These are phyloP conservation scores for Penicillium dipodomyicola DNA, from an alignment of 495 filamentous ascomycete genomes.

Conservation along the genomic window DNA sequence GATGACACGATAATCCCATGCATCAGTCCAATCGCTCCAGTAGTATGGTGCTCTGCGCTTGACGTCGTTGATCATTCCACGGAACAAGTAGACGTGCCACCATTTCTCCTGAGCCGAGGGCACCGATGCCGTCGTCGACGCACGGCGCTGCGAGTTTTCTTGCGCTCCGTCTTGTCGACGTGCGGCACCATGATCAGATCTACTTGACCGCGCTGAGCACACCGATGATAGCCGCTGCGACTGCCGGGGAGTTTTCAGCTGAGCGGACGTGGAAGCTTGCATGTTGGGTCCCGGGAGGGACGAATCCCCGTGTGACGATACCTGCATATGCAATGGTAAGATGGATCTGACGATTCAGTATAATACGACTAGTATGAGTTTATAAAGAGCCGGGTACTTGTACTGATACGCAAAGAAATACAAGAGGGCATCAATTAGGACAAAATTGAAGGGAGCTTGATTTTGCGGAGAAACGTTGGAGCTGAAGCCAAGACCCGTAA, in stretches of 20 bases:
- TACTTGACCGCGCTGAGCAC: constrained; percentile 21
- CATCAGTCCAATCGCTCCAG: constrained; percentile 75
- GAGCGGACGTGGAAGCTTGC: constrained; percentile 26
- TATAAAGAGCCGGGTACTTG: not conserved
- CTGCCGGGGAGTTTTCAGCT: constrained; percentile 36
- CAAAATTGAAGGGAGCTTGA: constrained; percentile 2
- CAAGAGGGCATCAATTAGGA: not conserved
- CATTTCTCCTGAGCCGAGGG: constrained; percentile 40
- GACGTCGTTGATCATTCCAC: constrained; percentile 71
- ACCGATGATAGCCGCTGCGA: constrained; percentile 27
- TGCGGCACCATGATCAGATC: constrained; percentile 11
- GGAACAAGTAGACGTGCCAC: constrained; percentile 59
- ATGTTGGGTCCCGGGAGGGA: constrained; percentile 30
- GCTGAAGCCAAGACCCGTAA: constrained; percentile 15
- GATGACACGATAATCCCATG: constrained; percentile 80
- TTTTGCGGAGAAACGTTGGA: constrained; percentile 17
- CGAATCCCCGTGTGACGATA: constrained; percentile 24
- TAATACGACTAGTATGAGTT: not conserved
- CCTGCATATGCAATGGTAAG: constrained; percentile 13
- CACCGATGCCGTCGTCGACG: constrained; percentile 15
- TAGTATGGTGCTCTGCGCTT: constrained; percentile 72
- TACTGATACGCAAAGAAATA: not conserved
- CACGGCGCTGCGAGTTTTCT: constrained; percentile 11
- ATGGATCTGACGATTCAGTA: not conserved
- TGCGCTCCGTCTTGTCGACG: constrained; percentile 13